Evolutionary conservation across 1,139 yeast genomes (phyloP), one percentile per base, ranked within the genome.

Genomic region (Geotrichum restrictum): DNA sequence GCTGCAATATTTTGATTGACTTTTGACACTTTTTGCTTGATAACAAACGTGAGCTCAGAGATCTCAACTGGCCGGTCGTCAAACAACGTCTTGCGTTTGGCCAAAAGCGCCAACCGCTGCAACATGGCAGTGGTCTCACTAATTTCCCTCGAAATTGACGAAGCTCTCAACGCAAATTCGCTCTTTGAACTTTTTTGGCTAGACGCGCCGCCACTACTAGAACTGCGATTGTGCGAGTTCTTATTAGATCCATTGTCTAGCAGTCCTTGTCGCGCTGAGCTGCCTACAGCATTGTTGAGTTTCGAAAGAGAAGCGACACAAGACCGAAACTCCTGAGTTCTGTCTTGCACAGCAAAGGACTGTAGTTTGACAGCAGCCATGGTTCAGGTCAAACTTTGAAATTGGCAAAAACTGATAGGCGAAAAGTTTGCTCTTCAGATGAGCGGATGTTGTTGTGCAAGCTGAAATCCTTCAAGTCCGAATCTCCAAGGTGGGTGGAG

Each of bases 61-160:
- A 94, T 88, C 66, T 93, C 98, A 31, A 87, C 83, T 1, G 98
- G 97, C 61, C 86, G 83, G 69, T 94, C 98, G 66, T 91, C 96
- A 63, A 93, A 88, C 64, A 93, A 71, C n/a, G 97, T 95, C 67
- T 89, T 91, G 61, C 91, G 75, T 67, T 85, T 88, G 8, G 98
- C 97, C 58, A 93, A 64, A 57, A 69, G 70, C 1, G 98, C 96
- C 49, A 93, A 75, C 61, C 89, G 84, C 47, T 86, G 82, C 56
- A 94, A 75, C 63, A 89, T 75, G 54, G 83, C 89, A 1, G 97
- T 91, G n/a, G 94, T 88, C 56, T 82, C 84, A 16, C 89, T 85
- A 53, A 93, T 88, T 64, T 93, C 97, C 63, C 82, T 85, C 49
- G 98, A 97, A 43, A 93, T 88, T 27, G 75, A 72, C 36, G 93